These are phyloP conservation scores for Marvania coccoides DNA, from an alignment of 139 green algal species.

Conservation along the genomic window DNA sequence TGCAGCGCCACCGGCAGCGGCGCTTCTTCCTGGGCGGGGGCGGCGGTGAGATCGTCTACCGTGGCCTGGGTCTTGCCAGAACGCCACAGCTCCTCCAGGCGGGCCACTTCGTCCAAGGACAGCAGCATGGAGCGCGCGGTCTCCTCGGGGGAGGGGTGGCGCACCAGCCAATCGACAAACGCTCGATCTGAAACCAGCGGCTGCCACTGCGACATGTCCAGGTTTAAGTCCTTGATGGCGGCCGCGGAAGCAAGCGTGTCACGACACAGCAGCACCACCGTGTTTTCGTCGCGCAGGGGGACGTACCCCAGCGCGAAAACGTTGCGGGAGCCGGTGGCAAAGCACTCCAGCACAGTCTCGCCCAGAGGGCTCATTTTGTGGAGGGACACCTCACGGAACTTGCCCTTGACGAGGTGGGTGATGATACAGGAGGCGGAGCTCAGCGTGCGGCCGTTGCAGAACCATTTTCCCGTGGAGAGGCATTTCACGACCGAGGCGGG, in stretches of 20 bases:
- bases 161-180: slow-evolving; percentile 86
- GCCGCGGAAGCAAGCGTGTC: slow-evolving; percentile 64
- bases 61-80: slow-evolving; percentile 35
- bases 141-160: slow-evolving; percentile 48
- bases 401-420: slow-evolving; percentile 66
- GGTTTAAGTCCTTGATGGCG: slow-evolving; percentile 71
- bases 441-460: slow-evolving; percentile 84
- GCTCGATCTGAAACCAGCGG: slow-evolving; percentile 85
- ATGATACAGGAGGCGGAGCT: slow-evolving; percentile 79
- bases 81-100: slow-evolving; percentile 90
- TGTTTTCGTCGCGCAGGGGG: slow-evolving; percentile 57
- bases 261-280: slow-evolving; percentile 86
- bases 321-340: slow-evolving; percentile 82
- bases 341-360: slow-evolving; percentile 94
- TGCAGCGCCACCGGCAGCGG: slow-evolving; percentile 67
- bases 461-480: slow-evolving; percentile 82
- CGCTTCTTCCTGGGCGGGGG: slow-evolving; percentile 66
- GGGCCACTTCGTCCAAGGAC: slow-evolving; percentile 45
- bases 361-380: slow-evolving; percentile 89
- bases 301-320: slow-evolving; percentile 96
- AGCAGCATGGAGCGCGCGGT: slow-evolving; percentile 61
- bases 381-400: slow-evolving; percentile 73
- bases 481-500: slow-evolving; percentile 87
- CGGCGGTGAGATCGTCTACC: neutral
- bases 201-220: slow-evolving; percentile 83